These are phyloP conservation scores for Bruguiera gymnorhiza DNA, from an alignment of 345 rosid species.

Conservation along the genomic window DNA sequence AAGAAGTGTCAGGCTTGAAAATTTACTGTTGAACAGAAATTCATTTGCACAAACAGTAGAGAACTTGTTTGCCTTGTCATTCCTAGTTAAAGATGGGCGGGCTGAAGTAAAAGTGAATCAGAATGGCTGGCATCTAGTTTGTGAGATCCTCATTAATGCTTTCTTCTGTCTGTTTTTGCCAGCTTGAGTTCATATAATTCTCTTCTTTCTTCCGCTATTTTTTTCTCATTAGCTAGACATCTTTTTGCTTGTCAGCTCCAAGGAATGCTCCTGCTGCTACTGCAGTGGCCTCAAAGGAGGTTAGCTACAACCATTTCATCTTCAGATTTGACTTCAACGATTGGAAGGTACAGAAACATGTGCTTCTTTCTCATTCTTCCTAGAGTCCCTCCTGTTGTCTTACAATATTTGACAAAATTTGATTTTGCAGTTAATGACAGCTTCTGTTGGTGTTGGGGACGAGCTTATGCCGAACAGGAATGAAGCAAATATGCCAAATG, in stretches of 20 bases:
- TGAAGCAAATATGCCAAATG: neutral
- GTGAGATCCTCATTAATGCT: slow-evolving; percentile 25
- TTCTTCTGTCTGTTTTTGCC: neutral
- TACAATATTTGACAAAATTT: neutral
- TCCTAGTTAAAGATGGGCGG: slow-evolving; percentile 50
- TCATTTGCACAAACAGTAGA: slow-evolving; percentile 54
- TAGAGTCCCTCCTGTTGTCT: too few species aligned
- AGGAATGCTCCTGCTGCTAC: slow-evolving; percentile 42
- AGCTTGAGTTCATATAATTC: neutral
- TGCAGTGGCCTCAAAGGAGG: slow-evolving; percentile 32
- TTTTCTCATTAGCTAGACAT: neutral
- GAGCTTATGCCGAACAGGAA: slow-evolving; percentile 45
- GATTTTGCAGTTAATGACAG: slow-evolving; percentile 35
- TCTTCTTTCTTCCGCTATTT: neutral
- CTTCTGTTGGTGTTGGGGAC: slow-evolving; percentile 23
- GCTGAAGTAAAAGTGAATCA: slow-evolving; percentile 35
- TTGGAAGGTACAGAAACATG: slow-evolving; percentile 36
- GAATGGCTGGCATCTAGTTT: slow-evolving; percentile 37
- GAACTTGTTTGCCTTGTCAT: slow-evolving; percentile 50
- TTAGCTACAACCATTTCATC: slow-evolving; percentile 37
- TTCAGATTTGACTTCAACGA: slow-evolving; percentile 47
- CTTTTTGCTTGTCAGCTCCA: slow-evolving; percentile 25
- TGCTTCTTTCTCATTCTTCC: too few species aligned
- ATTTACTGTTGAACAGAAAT: slow-evolving; percentile 37
- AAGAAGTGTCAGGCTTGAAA: slow-evolving; percentile 36